Conservation (phyloP, 495 filamentous ascomycete species). For the Neurospora pannonica region DNA sequence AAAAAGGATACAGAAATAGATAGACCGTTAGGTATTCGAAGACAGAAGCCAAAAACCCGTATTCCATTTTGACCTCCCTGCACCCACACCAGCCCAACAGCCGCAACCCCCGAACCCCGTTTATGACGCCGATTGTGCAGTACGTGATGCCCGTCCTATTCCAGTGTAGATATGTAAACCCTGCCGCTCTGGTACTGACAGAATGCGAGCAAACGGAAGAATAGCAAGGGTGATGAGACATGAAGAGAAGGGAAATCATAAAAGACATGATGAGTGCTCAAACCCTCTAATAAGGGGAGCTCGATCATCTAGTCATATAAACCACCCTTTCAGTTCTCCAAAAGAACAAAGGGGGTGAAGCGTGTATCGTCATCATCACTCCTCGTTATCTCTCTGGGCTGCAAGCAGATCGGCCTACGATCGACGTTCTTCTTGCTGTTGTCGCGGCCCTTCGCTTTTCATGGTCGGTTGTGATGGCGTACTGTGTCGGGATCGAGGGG, state of each 20-base stretch:
- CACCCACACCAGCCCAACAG: neutral
- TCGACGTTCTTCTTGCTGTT: neutral
- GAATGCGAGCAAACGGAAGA: neutral
- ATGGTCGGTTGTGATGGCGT: neutral
- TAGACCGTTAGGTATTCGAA: neutral
- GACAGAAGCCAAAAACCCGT: neutral
- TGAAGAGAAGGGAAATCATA: neutral
- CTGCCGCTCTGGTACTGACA: neutral
- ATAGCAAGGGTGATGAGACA: neutral
- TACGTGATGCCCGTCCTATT: neutral
- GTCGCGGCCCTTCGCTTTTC: neutral
- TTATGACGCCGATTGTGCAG: neutral
- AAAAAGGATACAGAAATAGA: neutral
- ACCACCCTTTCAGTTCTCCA: neutral
- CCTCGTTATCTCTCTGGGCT: neutral
- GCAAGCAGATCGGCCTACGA: neutral
- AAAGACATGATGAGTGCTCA: neutral
- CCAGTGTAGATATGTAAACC: neutral
- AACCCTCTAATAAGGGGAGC: neutral
- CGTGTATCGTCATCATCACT: neutral
- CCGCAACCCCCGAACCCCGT: neutral
- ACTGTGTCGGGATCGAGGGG: neutral
- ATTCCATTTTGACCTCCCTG: neutral
- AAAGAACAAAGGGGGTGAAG: neutral
- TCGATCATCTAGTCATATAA: neutral